Conservation (phyloP, 345 rosid genomes). For the Populus euphratica region DNA sequence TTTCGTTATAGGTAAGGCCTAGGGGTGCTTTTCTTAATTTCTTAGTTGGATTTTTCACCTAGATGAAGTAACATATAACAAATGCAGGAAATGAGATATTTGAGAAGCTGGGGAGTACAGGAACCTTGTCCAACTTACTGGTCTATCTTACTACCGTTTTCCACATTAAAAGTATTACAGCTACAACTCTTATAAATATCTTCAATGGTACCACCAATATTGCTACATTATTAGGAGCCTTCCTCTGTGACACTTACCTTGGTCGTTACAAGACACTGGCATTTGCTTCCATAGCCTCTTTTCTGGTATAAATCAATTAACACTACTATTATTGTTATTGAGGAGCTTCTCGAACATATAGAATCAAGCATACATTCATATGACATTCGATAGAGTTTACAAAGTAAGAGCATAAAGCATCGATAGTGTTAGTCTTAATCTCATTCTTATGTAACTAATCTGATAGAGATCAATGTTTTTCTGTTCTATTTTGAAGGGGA, state of each 20-base stretch:
- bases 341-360: too few species aligned
- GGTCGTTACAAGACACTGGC: slow-evolving; percentile 23
- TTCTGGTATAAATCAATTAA: slow-evolving; percentile 10
- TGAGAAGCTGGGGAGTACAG: slow-evolving; percentile 25
- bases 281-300: slow-evolving; percentile 18
- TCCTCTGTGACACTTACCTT: slow-evolving; percentile 23
- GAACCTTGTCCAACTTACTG: slow-evolving; percentile 13
- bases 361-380: too few species aligned
- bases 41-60: too few species aligned
- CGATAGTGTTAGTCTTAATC: too few species aligned
- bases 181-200: slow-evolving; percentile 16
- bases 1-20: slow-evolving; percentile 8
- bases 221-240: slow-evolving; percentile 19
- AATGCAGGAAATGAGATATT: slow-evolving; percentile 22
- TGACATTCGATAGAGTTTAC: too few species aligned
- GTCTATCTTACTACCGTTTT: slow-evolving; percentile 25
- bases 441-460: too few species aligned
- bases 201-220: slow-evolving; percentile 18
- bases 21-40: background rate
- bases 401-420: too few species aligned
- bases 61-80: too few species aligned
- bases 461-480: background rate
- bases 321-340: too few species aligned
- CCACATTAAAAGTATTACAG: slow-evolving; percentile 20
- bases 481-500: slow-evolving; percentile 9